Evolutionary conservation across 2,329 filamentous ascomycete species (phyloP), one percentile per base, ranked within the genome.

Genomic region (Endocalyx cinctus): DNA sequence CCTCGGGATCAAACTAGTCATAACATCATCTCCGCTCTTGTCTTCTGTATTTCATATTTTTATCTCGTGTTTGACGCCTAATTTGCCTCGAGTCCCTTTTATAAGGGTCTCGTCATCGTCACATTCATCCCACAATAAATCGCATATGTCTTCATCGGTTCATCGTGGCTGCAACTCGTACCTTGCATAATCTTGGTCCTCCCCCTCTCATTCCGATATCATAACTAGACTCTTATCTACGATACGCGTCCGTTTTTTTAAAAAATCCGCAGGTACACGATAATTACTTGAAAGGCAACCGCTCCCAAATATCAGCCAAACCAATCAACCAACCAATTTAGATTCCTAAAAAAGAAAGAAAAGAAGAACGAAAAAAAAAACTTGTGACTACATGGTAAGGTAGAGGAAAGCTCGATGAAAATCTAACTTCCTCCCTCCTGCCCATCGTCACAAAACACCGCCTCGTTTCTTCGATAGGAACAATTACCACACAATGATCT

Each of bases 401-500:
- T 43, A 47, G 50, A 38, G 45, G 47, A 36, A 38, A 50, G 47
- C 50, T 58, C 30, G 47, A 54, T 56, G 48, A 28, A 33, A 25
- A 41, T 55, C 51, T 55, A 52, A 51, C 40, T 51, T 61, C 52
- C 51, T 39, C n/a, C 35, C 49, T 38, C 37, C 51, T 50, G 42
- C 42, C 44, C 55, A 37, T 58, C 52, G 56, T 59, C 52, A 51
- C 48, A 46, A 34, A 34, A 39, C 34, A 34, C 30, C 23, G 17
- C 42, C 39, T 54, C 50, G 45, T 50, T 51, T 55, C 48, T 41
- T 31, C 41, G 27, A 33, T 39, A 31, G 52, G 50, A 56, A 54
- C 55, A 52, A 53, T 38, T 34, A 45, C 46, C 55, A 56, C 62
- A 77, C 65, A 53, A 81, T 81, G 77, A 68, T 66, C 72, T 55